phyloP scores from a whole-genome alignment of 345 rosid species.

The Conringia planisiliqua region DNA sequence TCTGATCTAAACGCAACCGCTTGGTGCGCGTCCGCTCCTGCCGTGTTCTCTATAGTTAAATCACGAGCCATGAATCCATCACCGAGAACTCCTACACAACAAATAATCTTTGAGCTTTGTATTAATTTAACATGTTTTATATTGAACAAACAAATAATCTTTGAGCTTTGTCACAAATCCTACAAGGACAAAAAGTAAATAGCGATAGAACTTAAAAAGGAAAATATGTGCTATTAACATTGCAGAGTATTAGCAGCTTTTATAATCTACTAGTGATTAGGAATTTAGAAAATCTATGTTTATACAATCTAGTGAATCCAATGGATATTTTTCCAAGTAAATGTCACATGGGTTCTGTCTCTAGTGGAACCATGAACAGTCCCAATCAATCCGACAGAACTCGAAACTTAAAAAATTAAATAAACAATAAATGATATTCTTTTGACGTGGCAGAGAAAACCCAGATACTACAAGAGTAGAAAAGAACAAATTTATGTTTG shows the following conservation, averaged over 20 bases:
- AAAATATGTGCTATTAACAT: too few relatives aligned
- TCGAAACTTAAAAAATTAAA: neutral
- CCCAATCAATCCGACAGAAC: neutral
- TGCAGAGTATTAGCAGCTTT: too few relatives aligned
- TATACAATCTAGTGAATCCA: neutral
- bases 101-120: too few relatives aligned
- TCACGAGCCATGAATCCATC: conserved; percentile 97
- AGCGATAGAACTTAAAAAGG: too few relatives aligned
- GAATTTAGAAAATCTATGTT: too few relatives aligned
- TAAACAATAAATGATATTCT: neutral
- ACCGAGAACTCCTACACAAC: conserved; percentile 60
- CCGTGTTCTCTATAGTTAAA: conserved; percentile 75
- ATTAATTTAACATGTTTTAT: too few relatives aligned
- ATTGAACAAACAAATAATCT: neutral
- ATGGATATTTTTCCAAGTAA: neutral
- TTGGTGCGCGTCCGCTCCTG: conserved; percentile 80
- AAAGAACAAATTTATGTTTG: conserved; percentile 2
- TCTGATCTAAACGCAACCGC: conserved; percentile 95
- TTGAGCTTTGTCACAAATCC: too few relatives aligned
- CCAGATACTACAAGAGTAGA: neutral
- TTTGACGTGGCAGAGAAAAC: neutral
- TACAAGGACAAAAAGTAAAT: too few relatives aligned
- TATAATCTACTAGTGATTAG: too few relatives aligned
- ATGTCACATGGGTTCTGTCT: conserved; percentile 21
- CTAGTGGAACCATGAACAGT: conserved; percentile 5